Conservation (phyloP, 2,329 filamentous ascomycete genomes). For the Botrytis deweyae region DNA sequence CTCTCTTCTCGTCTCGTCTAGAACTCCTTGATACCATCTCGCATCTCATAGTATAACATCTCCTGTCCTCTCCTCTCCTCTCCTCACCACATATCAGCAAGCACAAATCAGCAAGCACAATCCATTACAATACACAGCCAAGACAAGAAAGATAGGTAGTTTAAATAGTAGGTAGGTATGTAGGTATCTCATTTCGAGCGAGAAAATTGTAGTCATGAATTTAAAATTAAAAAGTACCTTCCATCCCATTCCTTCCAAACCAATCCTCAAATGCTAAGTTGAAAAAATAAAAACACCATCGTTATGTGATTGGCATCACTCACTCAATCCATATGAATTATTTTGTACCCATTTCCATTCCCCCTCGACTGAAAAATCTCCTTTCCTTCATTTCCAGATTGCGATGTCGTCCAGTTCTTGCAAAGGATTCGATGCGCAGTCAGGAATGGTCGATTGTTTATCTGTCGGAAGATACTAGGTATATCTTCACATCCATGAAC, state of each 20-base stretch:
- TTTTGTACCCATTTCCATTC: constrained; percentile 1
- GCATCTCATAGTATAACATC: too few species aligned
- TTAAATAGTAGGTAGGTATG: neutral
- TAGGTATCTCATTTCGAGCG: neutral
- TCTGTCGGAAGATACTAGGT: neutral
- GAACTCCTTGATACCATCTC: too few species aligned
- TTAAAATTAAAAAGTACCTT: neutral
- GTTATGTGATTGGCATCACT: neutral
- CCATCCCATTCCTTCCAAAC: neutral
- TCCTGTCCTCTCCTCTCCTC: too few species aligned
- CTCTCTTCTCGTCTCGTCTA: too few species aligned
- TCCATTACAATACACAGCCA: neutral
- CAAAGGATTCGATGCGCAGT: neutral
- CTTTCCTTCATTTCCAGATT: neutral
- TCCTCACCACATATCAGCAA: too few species aligned
- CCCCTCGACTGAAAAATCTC: neutral
- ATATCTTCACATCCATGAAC: neutral
- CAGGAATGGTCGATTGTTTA: neutral
- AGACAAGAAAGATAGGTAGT: neutral
- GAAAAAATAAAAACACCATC: neutral
- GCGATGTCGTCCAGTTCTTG: neutral
- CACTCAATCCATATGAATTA: neutral
- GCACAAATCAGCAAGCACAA: too few species aligned
- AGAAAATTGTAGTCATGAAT: neutral
- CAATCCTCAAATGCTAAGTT: neutral